Evolutionary conservation across 169 alveolate species (phyloP), one percentile per base, ranked within the genome.

Genomic region (Plasmodium chabaudi): DNA sequence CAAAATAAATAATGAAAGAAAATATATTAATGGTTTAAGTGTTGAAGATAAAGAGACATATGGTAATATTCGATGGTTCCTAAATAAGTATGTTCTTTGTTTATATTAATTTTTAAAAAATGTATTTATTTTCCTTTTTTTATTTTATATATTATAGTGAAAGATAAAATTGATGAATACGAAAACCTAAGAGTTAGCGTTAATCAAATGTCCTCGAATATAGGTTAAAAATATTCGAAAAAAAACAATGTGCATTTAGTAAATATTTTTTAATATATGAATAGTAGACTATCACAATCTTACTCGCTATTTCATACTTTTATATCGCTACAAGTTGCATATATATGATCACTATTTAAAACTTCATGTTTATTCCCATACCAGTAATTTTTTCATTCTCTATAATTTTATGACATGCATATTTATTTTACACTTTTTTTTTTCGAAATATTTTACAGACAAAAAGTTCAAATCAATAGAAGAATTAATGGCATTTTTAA

Each of bases 151-250:
- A 51, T 51, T 13, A 51, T 46, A 75, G 88, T 75, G 19, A 67
- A 34, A 46, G 71, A n/a, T 15, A 75, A 75, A 44, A 51, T 75
- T 42, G 57, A 17, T 19, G 75, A 75, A 44, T 75, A 75, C 65
- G 46, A 19, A 75, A 17, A 63, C 21, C 34, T 75, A 65, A 75
- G 61, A 49, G 67, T 1, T n/a, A 75, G 51, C 69, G 57, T 75
- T 23, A 39, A 63, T 10, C 73, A 64, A 42, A 42, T 75, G 21
- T 51, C 44, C 61, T 46, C 75, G 46, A 75, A 46, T n/a, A 75
- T 75, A 75, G 88, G 88, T 75, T 47, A 21, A 59, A 34, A 25
- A 25, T 2, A 23, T 6, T 23, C 10, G 15, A 23, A 2, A 15
- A 27, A 23, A 39, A 15, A n/a, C 0, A 13, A 13, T 23, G 39